Conservation (phyloP, 345 rosid genomes). For the Heritiera littoralis region DNA sequence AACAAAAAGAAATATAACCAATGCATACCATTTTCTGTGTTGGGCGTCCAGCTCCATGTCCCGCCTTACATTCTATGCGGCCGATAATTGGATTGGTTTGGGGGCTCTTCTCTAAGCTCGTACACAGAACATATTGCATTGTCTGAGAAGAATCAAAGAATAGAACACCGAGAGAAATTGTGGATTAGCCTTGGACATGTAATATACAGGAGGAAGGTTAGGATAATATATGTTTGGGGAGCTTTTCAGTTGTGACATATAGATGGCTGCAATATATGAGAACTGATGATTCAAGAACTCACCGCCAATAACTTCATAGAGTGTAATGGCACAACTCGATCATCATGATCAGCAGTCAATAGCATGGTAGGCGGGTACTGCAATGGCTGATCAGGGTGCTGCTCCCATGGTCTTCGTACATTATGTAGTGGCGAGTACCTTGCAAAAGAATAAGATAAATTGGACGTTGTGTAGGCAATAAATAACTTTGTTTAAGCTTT, state of each 20-base stretch:
- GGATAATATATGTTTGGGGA: neutral
- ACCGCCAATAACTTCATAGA: constrained; percentile 64
- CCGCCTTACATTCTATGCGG: constrained; percentile 77
- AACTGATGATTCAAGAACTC: constrained; percentile 27
- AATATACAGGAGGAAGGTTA: neutral
- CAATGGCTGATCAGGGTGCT: constrained; percentile 28
- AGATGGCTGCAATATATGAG: neutral
- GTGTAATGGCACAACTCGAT: constrained; percentile 69
- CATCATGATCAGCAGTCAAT: constrained; percentile 75
- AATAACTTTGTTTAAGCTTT: neutral
- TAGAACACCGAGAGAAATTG: neutral
- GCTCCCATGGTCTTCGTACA: constrained; percentile 71
- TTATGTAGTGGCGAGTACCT: constrained; percentile 78
- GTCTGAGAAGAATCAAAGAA: constrained; percentile 38
- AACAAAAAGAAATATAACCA: neutral
- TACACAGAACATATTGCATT: constrained; percentile 58
- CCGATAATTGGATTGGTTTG: constrained; percentile 69
- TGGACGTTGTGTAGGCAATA: neutral
- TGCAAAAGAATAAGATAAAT: neutral
- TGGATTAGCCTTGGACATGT: neutral
- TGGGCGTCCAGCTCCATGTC: constrained; percentile 94
- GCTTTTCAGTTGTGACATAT: neutral
- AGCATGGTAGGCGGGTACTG: constrained; percentile 74
- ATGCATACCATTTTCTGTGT: constrained; percentile 70
- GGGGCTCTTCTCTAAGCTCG: constrained; percentile 66